A percentile compares a stretch with the other conserved stretches of the same genome.
These are phyloP conservation scores for Lathyrus tuberosus DNA, from an alignment of 306 rosid species.

Conservation along the genomic window DNA sequence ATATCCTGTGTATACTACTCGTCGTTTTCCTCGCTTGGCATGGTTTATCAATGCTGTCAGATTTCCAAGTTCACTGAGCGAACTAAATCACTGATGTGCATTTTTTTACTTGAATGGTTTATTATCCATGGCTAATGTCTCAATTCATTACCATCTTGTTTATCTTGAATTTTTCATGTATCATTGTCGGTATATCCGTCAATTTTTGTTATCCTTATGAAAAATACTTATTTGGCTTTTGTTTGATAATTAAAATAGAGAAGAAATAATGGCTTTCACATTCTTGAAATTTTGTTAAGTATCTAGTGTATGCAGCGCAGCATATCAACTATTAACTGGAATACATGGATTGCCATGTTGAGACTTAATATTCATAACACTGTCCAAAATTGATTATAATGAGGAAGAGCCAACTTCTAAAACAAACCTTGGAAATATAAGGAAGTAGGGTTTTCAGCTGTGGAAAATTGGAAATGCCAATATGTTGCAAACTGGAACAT, in stretches of 20 bases:
- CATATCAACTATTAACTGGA: neutral
- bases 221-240: slow-evolving; percentile 14
- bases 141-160: neutral
- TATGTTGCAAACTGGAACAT: neutral
- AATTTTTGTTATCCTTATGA: neutral
- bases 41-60: slow-evolving; percentile 12
- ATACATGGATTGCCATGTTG: slow-evolving; percentile 12
- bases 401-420: slow-evolving; percentile 18
- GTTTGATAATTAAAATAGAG: slow-evolving; percentile 24
- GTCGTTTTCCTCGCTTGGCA: slow-evolving; percentile 12
- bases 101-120: slow-evolving; percentile 22
- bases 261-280: slow-evolving; percentile 19
- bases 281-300: slow-evolving; percentile 1
- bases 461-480: slow-evolving; percentile 4
- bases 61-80: slow-evolving; percentile 24
- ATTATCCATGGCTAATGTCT: slow-evolving; percentile 25
- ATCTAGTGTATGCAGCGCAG: neutral
- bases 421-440: slow-evolving; percentile 1
- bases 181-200: neutral
- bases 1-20: slow-evolving; percentile 5
- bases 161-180: slow-evolving; percentile 1
- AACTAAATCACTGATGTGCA: neutral
- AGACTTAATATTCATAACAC: slow-evolving; percentile 6
- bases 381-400: neutral
- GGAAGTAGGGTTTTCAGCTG: neutral